Conservation (phyloP, 2,329 filamentous ascomycete species). For the Alternaria triticina region DNA sequence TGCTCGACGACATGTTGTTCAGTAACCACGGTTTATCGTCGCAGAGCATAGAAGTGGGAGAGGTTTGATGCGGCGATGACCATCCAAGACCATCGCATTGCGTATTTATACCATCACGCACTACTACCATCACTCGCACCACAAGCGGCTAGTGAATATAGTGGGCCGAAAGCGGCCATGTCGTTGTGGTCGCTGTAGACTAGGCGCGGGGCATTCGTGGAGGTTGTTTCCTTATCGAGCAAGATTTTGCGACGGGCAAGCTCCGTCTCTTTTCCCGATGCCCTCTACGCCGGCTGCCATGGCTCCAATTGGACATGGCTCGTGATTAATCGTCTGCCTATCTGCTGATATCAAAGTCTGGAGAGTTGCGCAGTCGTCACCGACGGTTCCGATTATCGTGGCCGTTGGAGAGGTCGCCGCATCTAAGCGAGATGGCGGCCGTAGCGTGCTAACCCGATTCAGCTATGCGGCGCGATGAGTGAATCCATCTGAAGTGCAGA, state of each 20-base stretch:
- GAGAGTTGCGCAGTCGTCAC: conserved; percentile 4
- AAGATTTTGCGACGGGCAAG: conserved; percentile 34
- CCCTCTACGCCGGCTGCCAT: conserved; percentile 31
- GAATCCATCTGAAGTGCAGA: background rate
- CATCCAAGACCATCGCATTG: conserved; percentile 1
- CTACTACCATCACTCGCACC: conserved; percentile 11
- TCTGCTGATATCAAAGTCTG: conserved; percentile 23
- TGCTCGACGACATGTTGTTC: conserved; percentile 36
- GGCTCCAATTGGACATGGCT: conserved; percentile 29
- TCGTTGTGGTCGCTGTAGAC: conserved; percentile 21
- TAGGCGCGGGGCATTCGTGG: conserved; percentile 35
- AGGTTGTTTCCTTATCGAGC: conserved; percentile 36
- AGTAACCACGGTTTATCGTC: conserved; percentile 20
- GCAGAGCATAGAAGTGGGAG: conserved; percentile 18
- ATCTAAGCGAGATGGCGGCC: conserved; percentile 12
- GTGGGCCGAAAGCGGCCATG: conserved; percentile 31
- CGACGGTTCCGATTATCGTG: conserved; percentile 14
- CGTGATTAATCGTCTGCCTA: conserved; percentile 6
- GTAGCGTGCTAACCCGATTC: conserved; percentile 3
- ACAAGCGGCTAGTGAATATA: conserved; percentile 10
- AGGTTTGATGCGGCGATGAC: conserved; percentile 16
- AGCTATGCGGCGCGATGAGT: conserved; percentile 8
- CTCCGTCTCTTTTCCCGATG: conserved; percentile 20
- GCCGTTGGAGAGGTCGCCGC: conserved; percentile 5
- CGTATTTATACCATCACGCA: conserved; percentile 25